Percentiles rank a stretch among this genome's conserved stretches.
phyloP scores from a whole-genome alignment of 177 flowering plant species.

The Vitis hybrid region DNA sequence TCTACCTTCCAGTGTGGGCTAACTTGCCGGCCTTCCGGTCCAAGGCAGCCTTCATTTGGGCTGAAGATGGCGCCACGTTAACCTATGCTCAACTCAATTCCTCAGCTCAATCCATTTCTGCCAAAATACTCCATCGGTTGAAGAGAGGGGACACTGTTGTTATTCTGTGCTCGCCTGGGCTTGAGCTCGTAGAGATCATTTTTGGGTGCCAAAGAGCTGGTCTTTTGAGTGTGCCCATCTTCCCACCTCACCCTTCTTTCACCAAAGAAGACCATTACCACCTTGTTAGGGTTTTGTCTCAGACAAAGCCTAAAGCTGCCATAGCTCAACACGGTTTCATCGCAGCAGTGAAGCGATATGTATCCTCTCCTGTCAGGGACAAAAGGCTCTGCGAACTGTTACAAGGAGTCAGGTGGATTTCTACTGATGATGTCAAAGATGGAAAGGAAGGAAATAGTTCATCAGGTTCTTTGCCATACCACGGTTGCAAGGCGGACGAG shows the following conservation, averaged over 20 bases:
- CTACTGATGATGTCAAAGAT: slow-evolving; percentile 31
- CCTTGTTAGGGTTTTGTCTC: slow-evolving; percentile 52
- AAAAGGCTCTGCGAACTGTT: slow-evolving; percentile 27
- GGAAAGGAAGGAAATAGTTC: not conserved
- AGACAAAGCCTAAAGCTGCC: slow-evolving; percentile 64
- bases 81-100: slow-evolving; percentile 52
- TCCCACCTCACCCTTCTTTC: slow-evolving; percentile 47
- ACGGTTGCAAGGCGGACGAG: slow-evolving; percentile 51
- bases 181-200: slow-evolving; percentile 57
- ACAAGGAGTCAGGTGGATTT: slow-evolving; percentile 41
- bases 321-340: slow-evolving; percentile 45
- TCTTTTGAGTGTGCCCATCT: slow-evolving; percentile 51
- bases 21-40: slow-evolving; percentile 43
- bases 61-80: slow-evolving; percentile 32
- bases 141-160: slow-evolving; percentile 56
- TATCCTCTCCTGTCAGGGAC: slow-evolving; percentile 28
- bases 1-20: slow-evolving; percentile 69
- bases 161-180: slow-evolving; percentile 63
- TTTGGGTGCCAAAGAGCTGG: slow-evolving; percentile 77
- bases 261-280: slow-evolving; percentile 34
- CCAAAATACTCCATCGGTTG: slow-evolving; percentile 28
- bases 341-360: slow-evolving; percentile 20
- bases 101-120: slow-evolving; percentile 42
- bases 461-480: slow-evolving; percentile 13
- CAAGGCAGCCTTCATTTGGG: slow-evolving; percentile 73